Evolutionary conservation across 2,329 filamentous ascomycete genomes (phyloP).

Genomic region (Aureobasidium sp.): DNA sequence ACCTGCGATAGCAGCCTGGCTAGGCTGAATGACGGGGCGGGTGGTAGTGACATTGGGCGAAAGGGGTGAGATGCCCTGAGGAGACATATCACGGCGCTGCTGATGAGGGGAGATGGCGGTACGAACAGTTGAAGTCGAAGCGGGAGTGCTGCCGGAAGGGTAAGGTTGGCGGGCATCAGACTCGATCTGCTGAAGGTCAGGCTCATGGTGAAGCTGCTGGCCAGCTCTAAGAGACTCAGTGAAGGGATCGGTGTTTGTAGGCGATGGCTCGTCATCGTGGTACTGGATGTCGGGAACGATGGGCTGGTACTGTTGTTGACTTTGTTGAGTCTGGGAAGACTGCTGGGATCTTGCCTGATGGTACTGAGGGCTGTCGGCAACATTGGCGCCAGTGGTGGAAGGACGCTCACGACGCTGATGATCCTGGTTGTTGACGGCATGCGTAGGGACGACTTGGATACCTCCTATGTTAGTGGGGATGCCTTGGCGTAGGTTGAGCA

Average conservation of each 20-base stretch:
- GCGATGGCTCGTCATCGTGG: slow-evolving; percentile 44
- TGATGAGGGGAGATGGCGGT: slow-evolving; percentile 21
- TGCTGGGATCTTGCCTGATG: slow-evolving; percentile 1
- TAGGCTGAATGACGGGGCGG: neutral
- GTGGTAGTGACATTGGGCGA: neutral
- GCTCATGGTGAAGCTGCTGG: slow-evolving; percentile 30
- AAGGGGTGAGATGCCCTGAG: neutral
- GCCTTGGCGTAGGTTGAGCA: slow-evolving; percentile 74
- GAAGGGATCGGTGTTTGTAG: slow-evolving; percentile 56
- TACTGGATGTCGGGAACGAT: slow-evolving; percentile 1
- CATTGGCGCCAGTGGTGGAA: slow-evolving; percentile 27
- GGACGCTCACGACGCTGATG: slow-evolving; percentile 32
- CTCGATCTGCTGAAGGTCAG: slow-evolving; percentile 28
- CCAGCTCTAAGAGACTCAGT: slow-evolving; percentile 39
- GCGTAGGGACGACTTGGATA: slow-evolving; percentile 92
- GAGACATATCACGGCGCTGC: slow-evolving; percentile 3
- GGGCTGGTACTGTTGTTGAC: neutral
- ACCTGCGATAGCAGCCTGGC: neutral
- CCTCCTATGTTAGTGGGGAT: slow-evolving; percentile 84
- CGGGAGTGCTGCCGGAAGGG: slow-evolving; percentile 18
- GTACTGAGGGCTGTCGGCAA: slow-evolving; percentile 14
- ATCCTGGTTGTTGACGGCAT: slow-evolving; percentile 54
- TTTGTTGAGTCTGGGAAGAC: neutral
- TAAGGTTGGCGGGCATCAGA: slow-evolving; percentile 26
- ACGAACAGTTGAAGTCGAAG: slow-evolving; percentile 16